These are phyloP conservation scores for Cardamine occulta DNA, from an alignment of 345 rosid species.

Conservation along the genomic window DNA sequence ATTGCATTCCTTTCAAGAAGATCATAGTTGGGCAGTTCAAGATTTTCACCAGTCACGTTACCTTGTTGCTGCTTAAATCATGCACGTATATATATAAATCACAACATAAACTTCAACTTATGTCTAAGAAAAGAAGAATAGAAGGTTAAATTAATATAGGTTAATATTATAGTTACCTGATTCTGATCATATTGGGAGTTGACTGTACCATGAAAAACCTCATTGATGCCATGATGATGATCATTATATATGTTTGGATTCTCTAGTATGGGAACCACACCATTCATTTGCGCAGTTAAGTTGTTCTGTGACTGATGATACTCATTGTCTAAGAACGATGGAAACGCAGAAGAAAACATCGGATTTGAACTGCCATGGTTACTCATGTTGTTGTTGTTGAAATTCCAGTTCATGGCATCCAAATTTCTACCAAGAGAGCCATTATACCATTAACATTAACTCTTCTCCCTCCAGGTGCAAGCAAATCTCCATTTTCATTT, in stretches of 20 bases:
- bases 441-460: not conserved
- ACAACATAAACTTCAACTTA: not conserved
- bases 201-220: not conserved
- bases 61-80: constrained; percentile 22
- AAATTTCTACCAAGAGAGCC: constrained; percentile 6
- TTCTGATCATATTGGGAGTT: constrained; percentile 14
- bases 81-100: not conserved
- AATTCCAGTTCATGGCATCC: constrained; percentile 13
- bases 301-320: constrained; percentile 7
- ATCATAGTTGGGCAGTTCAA: not conserved
- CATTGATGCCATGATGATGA: constrained; percentile 16
- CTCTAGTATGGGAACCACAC: not conserved
- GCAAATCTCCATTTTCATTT: not conserved
- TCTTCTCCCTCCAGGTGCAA: not conserved
- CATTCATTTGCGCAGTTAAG: not conserved
- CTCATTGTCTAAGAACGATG: not conserved
- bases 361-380: constrained; percentile 17
- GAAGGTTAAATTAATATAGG: not conserved
- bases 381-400: not conserved
- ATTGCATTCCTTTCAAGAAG: not conserved
- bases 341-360: not conserved
- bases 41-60: not conserved
- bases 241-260: not conserved
- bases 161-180: constrained; percentile 9
- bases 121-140: not conserved